Conservation (phyloP, 108 stramenopile genomes). For the Discostella pseudostelligera region DNA sequence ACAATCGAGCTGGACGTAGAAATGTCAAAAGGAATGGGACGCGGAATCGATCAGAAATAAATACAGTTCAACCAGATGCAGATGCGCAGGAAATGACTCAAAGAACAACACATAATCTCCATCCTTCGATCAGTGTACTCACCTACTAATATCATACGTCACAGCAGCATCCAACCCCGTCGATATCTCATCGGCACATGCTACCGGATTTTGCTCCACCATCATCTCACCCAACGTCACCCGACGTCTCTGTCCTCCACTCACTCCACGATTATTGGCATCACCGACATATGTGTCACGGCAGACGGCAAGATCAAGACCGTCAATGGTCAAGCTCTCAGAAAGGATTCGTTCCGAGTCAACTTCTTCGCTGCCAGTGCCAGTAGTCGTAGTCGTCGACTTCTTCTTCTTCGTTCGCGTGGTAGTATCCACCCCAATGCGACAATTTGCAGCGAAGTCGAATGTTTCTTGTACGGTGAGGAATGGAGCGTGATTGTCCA, state of each 20-base stretch:
- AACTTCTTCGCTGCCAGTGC: background rate
- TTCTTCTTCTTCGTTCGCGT: slow-evolving; percentile 9
- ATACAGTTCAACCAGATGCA: background rate
- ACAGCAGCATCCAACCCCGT: slow-evolving; percentile 83
- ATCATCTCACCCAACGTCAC: slow-evolving; percentile 90
- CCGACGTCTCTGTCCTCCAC: slow-evolving; percentile 72
- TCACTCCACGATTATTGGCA: slow-evolving; percentile 72
- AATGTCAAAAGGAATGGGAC: slow-evolving; percentile 37
- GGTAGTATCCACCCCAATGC: slow-evolving; percentile 29
- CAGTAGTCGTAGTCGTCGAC: background rate
- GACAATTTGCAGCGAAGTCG: slow-evolving; percentile 72
- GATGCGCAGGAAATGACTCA: background rate
- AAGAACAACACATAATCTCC: background rate
- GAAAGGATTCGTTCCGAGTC: slow-evolving; percentile 21
- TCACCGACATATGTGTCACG: slow-evolving; percentile 85
- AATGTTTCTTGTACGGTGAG: slow-evolving; percentile 80
- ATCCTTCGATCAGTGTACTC: slow-evolving; percentile 9
- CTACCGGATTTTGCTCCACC: slow-evolving; percentile 53
- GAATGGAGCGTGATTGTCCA: slow-evolving; percentile 68
- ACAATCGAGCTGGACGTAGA: slow-evolving; percentile 45
- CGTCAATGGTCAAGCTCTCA: slow-evolving; percentile 54
- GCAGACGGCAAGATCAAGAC: slow-evolving; percentile 64
- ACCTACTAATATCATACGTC: slow-evolving; percentile 62
- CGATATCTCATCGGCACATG: slow-evolving; percentile 88
- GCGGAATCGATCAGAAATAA: background rate